phyloP scores from a whole-genome alignment of 2,329 filamentous ascomycete genomes.

The Monilinia aucupariae region DNA sequence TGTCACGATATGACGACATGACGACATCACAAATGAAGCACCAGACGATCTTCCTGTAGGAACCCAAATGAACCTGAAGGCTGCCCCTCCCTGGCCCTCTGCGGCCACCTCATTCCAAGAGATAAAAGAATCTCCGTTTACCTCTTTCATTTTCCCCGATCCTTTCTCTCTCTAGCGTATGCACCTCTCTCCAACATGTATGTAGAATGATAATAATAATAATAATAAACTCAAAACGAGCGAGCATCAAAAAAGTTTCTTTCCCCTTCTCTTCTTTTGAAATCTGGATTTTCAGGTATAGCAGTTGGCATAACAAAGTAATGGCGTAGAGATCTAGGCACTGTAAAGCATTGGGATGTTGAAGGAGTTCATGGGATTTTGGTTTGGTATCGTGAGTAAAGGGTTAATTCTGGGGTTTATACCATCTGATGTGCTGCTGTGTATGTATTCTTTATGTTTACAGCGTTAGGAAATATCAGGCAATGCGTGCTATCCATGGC shows the following conservation, averaged over 20 bases:
- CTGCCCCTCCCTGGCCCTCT: neutral
- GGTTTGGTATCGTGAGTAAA: neutral
- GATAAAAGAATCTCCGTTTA: too few relatives aligned
- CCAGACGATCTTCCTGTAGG: neutral
- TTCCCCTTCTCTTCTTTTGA: neutral
- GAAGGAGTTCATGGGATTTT: neutral
- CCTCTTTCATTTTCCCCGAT: neutral
- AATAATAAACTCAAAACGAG: neutral
- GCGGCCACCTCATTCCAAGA: neutral
- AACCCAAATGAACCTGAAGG: neutral
- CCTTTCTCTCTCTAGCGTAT: neutral
- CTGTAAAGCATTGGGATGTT: neutral
- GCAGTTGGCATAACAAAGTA: neutral
- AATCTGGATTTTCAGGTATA: too few relatives aligned
- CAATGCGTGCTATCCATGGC: neutral
- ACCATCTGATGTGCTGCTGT: neutral
- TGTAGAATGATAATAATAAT: neutral
- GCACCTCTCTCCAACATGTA: neutral
- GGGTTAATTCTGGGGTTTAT: neutral
- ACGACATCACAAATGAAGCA: neutral
- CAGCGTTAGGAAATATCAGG: neutral
- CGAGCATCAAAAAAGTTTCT: neutral
- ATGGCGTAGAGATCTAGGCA: neutral
- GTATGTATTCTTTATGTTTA: neutral
- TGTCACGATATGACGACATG: neutral